phyloP scores from a whole-genome alignment of 2,329 filamentous ascomycete species.

The Thyridium curvatum region DNA sequence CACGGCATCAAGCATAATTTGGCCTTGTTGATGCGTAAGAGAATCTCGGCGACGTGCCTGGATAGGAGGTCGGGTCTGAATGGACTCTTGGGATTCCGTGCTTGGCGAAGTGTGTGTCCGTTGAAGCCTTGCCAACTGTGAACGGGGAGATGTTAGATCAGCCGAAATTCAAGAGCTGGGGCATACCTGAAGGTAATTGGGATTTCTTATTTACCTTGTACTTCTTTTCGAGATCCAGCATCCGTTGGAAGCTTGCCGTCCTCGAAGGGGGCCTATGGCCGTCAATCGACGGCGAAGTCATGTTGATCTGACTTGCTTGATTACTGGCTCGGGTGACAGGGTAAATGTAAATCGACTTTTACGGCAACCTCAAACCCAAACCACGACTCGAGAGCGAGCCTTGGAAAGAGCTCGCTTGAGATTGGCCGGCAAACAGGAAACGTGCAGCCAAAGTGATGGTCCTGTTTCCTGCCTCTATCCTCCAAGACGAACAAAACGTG shows the following conservation, averaged over 20 bases:
- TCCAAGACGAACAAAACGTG: no score
- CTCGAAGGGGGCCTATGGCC: constrained; percentile 9
- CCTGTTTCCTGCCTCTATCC: no score
- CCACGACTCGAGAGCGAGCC: no score
- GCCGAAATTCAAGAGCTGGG: constrained; percentile 4
- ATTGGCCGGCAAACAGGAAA: no score
- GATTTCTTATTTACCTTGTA: constrained; percentile 40
- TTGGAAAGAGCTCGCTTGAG: no score
- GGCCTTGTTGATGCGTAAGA: constrained; percentile 12
- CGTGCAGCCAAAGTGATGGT: no score
- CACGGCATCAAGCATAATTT: constrained; percentile 14
- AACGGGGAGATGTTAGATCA: constrained; percentile 6
- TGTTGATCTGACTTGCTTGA: no score
- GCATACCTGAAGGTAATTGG: background rate
- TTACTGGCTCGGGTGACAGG: no score
- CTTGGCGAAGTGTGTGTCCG: constrained; percentile 3
- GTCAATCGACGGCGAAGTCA: no score
- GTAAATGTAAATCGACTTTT: no score
- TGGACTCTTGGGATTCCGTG: constrained; percentile 4
- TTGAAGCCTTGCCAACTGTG: constrained; percentile 20
- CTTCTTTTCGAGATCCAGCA: constrained; percentile 54
- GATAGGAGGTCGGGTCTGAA: constrained; percentile 9
- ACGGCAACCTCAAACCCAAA: no score
- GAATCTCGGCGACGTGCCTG: constrained; percentile 16
- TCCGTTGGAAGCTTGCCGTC: constrained; percentile 47